Base-by-base conservation (phyloP, 2,329 filamentous ascomycete species). In the Calonectria fujianensis region DNA sequence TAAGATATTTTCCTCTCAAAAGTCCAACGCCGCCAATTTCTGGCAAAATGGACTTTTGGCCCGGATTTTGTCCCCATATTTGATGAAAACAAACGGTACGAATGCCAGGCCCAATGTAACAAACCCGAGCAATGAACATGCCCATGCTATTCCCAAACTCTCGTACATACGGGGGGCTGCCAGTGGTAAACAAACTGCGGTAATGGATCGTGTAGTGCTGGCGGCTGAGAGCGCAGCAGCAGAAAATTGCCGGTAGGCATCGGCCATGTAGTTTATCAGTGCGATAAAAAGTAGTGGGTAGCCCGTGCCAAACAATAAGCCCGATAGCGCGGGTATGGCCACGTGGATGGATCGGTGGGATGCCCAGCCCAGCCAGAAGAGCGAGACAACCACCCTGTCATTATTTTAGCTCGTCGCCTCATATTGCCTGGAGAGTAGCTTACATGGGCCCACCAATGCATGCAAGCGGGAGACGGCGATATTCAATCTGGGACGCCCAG, bases 341-440 rank as follows among this genome's bases (percentile, higher is more conserved):
- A 52, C 35, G 13, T 66, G 51, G 16, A 74, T 41, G 7, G 59
- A 51, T 11, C 24, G 9, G 2, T 31, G 20, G 1, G 72, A 66
- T 18, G 78, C 75, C 78, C 78, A 80, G 0, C 78, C 78, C 0
- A 78, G 66, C 78, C 78, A 78, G 16, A 80, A 80, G 2, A 79
- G 66, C 3, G 77, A 77, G 0, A 73, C 31, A 0, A 75, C 74
- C 8, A 79, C 52, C 31, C 70, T 69, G 20, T 6, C 10, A 41
- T 2, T 10, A 8, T 29, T 9, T 50, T 48, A 64, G 48, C 20
- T 10, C n/a, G 24, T 16, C 1, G 27, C 16, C 9, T 10, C 14
- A 35, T 2, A 3, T 54, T 51, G 4, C 2, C n/a, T 18, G 2
- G 41, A 3, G 31, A n/a, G 5, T 39, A 39, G 69, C 57, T 4